A percentile compares a stretch with the other conserved stretches of the same genome.
Conservation (phyloP, 2,329 filamentous ascomycete species). For the Plectosphaerella sp. region DNA sequence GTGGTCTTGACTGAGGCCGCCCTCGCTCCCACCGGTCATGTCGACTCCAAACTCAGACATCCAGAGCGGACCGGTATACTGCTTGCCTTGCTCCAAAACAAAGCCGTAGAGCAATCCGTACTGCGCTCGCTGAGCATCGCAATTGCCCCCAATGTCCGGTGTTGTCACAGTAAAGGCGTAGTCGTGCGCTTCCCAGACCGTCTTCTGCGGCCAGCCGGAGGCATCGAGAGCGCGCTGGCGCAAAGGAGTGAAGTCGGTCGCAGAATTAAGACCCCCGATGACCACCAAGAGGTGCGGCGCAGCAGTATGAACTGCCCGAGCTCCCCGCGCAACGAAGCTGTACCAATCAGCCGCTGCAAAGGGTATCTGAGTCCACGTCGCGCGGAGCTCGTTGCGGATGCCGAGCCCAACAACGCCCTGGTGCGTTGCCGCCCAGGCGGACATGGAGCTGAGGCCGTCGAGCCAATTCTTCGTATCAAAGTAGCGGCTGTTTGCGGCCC, state of each 20-base stretch:
- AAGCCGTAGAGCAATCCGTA: constrained; percentile 48
- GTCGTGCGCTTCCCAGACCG: constrained; percentile 57
- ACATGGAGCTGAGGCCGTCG: constrained; percentile 45
- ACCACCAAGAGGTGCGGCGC: constrained; percentile 49
- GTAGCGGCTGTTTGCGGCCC: constrained; percentile 43
- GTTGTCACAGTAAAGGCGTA: constrained; percentile 52
- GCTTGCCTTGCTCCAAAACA: constrained; percentile 40
- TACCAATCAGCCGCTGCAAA: constrained; percentile 34
- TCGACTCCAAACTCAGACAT: constrained; percentile 56
- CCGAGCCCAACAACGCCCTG: constrained; percentile 51
- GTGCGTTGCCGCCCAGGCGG: constrained; percentile 29
- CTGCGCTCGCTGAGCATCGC: constrained; percentile 33
- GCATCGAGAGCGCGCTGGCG: constrained; percentile 41
- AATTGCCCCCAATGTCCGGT: constrained; percentile 34
- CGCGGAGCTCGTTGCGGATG: constrained; percentile 55
- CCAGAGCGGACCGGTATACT: constrained; percentile 49
- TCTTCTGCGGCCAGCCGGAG: constrained; percentile 41
- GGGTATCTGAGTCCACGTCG: constrained; percentile 40
- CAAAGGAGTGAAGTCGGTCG: constrained; percentile 43
- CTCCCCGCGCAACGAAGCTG: constrained; percentile 40
- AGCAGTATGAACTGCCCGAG: constrained; percentile 41
- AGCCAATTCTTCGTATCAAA: constrained; percentile 53
- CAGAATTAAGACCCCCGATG: constrained; percentile 48
- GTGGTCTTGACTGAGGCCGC: constrained; percentile 39
- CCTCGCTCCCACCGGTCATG: constrained; percentile 34